Percentiles rank a stretch among this genome's conserved stretches.
These are phyloP conservation scores for Eucalyptus shirleyi DNA, from an alignment of 345 rosid genomes.

Conservation along the genomic window DNA sequence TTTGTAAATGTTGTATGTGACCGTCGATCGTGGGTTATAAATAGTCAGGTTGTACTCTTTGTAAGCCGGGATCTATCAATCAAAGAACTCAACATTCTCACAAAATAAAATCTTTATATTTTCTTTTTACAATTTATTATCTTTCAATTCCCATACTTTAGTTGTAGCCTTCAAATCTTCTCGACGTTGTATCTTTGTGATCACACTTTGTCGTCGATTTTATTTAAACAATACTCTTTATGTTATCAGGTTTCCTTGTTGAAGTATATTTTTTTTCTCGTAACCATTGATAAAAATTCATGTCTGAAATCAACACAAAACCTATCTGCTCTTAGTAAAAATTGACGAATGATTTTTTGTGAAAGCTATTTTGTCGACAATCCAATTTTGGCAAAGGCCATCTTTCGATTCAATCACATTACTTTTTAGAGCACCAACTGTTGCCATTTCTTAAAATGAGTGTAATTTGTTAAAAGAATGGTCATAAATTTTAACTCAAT, in stretches of 20 bases:
- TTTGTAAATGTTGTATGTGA: accelerated
- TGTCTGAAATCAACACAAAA: accelerated
- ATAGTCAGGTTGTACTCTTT: too few species aligned
- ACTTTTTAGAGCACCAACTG: neutral
- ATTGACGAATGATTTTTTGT: too few species aligned
- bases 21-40: accelerated
- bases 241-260: accelerated
- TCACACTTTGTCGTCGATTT: too few species aligned
- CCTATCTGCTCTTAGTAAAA: accelerated
- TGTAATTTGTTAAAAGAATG: neutral
- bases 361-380: too few species aligned
- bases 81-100: neutral
- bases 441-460: neutral
- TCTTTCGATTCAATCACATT: neutral
- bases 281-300: too few species aligned
- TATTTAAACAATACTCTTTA: neutral
- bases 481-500: too few species aligned
- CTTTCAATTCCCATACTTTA: neutral
- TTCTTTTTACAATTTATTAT: too few species aligned
- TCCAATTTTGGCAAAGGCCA: neutral
- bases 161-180: neutral
- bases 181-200: accelerated
- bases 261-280: too few species aligned
- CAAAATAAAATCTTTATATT: too few species aligned
- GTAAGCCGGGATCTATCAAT: too few species aligned